Base-by-base conservation (phyloP, 176 grass and related monocot species). In the Musa beccarii region DNA sequence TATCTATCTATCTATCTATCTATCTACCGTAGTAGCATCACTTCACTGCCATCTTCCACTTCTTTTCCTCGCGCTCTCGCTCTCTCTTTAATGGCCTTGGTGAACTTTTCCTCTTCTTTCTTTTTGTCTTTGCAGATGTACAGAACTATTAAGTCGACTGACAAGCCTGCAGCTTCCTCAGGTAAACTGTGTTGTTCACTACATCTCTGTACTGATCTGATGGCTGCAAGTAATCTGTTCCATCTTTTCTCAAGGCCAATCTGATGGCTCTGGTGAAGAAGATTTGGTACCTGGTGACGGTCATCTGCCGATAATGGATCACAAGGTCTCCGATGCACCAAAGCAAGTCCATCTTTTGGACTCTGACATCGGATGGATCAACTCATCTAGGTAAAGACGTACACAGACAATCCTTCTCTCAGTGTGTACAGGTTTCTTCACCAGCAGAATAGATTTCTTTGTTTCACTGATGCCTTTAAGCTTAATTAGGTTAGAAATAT, bases 141-240 rank as follows among this genome's bases (percentile, higher is more conserved):
- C 68, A 78, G 76, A 78, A 68, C 76, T 78, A 43, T 78, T 64
- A 69, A 56, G 23, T 67, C 76, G 51, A 69, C 63, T 34, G 76
- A 78, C 76, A 78, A 68, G 51, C 64, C 76, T 78, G 52, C 76
- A 68, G 64, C 76, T 28, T 78, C 63, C 63, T 55, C 76, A 49
- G 76, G 76, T 78, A 67, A 68, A 20, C 68, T 51, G 51, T 68
- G 52, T 56, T 78, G 64, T 73, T 21, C 10, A 56, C 20, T 26
- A 56, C 14, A 11, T 16, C 4, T 53, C 50, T 14, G 8, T 54
- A 8, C 15, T 16, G 34, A 19, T 2, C 34, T 56, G 26, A 28
- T 28, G 26, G 26, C 53, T 15, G 0, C 17, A 57, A 4, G 3
- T 8, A 20, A 17, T 59, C 22, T 61, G 57, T 61, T 61, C 57